Evolutionary conservation across 176 grass and related monocot species (phyloP).

Genomic region (Cenchrus americanus): DNA sequence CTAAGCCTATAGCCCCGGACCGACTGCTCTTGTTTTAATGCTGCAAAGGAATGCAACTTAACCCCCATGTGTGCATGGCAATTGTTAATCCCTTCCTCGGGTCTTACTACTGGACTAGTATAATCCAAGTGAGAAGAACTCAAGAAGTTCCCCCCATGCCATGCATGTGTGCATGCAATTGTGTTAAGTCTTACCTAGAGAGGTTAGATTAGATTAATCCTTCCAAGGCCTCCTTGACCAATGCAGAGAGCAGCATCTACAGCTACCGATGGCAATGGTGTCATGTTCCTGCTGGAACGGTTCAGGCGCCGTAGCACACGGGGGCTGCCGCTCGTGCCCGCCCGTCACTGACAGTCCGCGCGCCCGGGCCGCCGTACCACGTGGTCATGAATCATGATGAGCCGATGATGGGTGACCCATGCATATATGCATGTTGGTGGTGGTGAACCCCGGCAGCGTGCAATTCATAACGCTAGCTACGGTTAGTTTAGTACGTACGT

Average conservation of each 20-base stretch:
- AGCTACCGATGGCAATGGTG: too few relatives aligned
- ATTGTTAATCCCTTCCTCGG: background rate
- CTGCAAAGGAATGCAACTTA: background rate
- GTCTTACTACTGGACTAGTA: constrained; percentile 1
- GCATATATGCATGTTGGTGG: too few relatives aligned
- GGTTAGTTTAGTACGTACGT: background rate
- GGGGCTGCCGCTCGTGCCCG: background rate
- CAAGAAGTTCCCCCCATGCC: background rate
- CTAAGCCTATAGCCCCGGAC: background rate
- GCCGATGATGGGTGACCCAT: background rate
- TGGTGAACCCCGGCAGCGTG: background rate
- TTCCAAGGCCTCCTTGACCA: constrained; percentile 20
- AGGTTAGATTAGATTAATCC: background rate
- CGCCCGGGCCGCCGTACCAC: background rate
- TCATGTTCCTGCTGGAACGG: constrained; percentile 32
- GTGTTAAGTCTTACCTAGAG: background rate
- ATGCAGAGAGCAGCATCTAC: background rate
- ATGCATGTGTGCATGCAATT: constrained; percentile 26
- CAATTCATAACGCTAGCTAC: background rate
- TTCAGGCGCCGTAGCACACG: constrained; percentile 33
- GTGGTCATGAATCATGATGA: background rate
- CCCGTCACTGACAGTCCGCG: too few relatives aligned
- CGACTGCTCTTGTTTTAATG: background rate
- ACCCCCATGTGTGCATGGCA: constrained; percentile 30
- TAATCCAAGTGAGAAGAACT: background rate